Evolutionary conservation across 345 rosid species (phyloP).

Genomic region (Laguncularia racemosa): DNA sequence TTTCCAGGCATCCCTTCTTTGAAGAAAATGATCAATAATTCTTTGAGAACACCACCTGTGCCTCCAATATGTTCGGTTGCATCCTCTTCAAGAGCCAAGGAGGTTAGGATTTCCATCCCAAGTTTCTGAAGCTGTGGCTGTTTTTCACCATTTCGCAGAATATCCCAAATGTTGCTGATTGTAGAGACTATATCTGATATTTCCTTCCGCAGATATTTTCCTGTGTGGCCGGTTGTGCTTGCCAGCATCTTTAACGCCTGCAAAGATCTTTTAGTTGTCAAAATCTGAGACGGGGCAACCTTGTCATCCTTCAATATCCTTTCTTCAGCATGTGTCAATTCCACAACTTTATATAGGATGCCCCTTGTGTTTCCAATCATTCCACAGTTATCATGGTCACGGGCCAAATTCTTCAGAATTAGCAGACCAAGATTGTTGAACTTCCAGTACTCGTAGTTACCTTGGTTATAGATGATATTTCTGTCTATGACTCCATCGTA

Average conservation of each 20-base stretch:
- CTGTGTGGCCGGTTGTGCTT: constrained; percentile 55
- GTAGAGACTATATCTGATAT: constrained; percentile 76
- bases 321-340: constrained; percentile 58
- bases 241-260: constrained; percentile 73
- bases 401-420: constrained; percentile 63
- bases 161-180: constrained; percentile 65
- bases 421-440: constrained; percentile 67
- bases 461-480: constrained; percentile 29
- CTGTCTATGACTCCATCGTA: constrained; percentile 58
- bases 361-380: constrained; percentile 83
- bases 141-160: constrained; percentile 45
- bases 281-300: constrained; percentile 40
- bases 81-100: constrained; percentile 56
- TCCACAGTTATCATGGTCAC: constrained; percentile 75
- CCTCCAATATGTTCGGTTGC: constrained; percentile 66
- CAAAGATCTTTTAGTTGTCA: constrained; percentile 53
- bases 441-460: constrained; percentile 48
- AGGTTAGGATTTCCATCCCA: constrained; percentile 53
- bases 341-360: constrained; percentile 66
- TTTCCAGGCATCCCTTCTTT: constrained; percentile 15
- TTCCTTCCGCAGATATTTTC: constrained; percentile 51
- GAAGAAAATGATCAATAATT: constrained; percentile 60
- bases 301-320: constrained; percentile 35
- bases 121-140: constrained; percentile 50
- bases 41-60: constrained; percentile 64